These are phyloP conservation scores for Tolypocladium guangdongense DNA, from an alignment of 2,329 filamentous ascomycete genomes.

Conservation along the genomic window DNA sequence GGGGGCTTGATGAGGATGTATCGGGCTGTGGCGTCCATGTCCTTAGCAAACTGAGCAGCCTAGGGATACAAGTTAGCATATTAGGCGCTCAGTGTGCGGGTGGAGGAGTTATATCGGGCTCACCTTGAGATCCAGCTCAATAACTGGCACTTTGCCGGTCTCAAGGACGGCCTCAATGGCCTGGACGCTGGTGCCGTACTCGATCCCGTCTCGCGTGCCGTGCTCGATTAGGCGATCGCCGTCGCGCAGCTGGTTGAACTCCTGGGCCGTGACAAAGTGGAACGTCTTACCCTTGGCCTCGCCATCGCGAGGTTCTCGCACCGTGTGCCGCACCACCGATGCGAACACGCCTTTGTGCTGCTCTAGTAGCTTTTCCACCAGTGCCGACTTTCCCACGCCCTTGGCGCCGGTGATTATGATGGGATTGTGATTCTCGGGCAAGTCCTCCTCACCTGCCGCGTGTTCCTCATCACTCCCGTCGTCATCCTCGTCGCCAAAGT, in stretches of 20 bases:
- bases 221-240: constrained; percentile 50
- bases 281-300: constrained; percentile 42
- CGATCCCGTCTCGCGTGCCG: constrained; percentile 33
- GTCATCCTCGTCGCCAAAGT: constrained; percentile 26
- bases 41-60: constrained; percentile 46
- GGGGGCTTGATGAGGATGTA: constrained; percentile 42
- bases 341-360: constrained; percentile 56
- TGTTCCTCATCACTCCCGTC: constrained; percentile 24
- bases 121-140: constrained; percentile 43
- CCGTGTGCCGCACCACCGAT: constrained; percentile 43
- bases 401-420: constrained; percentile 60
- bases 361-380: constrained; percentile 52
- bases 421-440: constrained; percentile 38
- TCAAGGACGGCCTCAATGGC: constrained; percentile 39
- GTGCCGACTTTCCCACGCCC: constrained; percentile 50
- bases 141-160: constrained; percentile 47
- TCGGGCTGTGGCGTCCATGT: constrained; percentile 44
- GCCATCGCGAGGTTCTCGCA: constrained; percentile 34
- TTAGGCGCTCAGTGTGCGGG: background rate
- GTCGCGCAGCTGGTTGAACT: constrained; percentile 48
- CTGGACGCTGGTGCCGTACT: constrained; percentile 47
- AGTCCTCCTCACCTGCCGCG: constrained; percentile 18
- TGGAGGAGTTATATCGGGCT: constrained; percentile 6
- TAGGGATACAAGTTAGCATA: constrained; percentile 12
- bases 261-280: constrained; percentile 43